Evolutionary conservation across 164 flowering plant genomes (phyloP), one percentile per base, ranked within the genome.

Genomic region (Paratinospora sagittata): DNA sequence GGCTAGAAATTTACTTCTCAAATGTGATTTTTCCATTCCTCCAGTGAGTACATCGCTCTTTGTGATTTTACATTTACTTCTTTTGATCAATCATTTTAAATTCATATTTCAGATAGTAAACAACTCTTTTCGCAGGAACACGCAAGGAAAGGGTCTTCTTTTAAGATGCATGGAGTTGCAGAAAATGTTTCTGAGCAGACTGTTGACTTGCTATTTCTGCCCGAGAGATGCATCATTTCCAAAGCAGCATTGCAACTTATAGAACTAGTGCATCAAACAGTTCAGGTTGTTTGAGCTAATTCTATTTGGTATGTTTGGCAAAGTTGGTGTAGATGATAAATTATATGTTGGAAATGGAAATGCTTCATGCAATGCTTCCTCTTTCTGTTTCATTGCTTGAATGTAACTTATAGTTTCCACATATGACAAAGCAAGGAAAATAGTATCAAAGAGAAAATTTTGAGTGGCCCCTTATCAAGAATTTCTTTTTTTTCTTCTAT

Each of bases 221-320:
- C 90, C 8, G 91, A 88, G 76, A 86, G 81, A 76, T 88, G 93
- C 77, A 76, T 89, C 52, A 88, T 95, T 39, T 92, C 99, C 49
- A 79, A 79, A 79, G 97, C 95, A 65, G 98, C 91, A 72, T 77
- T 75, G 41, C 84, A 83, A 72, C 80, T 95, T 12, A 87, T 93
- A 92, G 83, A 87, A 74, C 78, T 90, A 41, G 97, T 95, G 72
- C 99, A 90, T 81, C 83, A 78, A 70, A 86, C 90, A 63, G 91
- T 95, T 26, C 58, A 88, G 89, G 98, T 90, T 70, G 71, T 80
- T 52, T 66, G n/a, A n/a, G n/a, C n/a, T n/a, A n/a, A n/a, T n/a
- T n/a, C n/a, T n/a, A n/a, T n/a, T n/a, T n/a, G n/a, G n/a, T n/a
- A n/a, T n/a, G n/a, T n/a, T n/a, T n/a, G n/a, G n/a, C n/a, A n/a